These are phyloP conservation scores for Eucalyptus globulus DNA, from an alignment of 345 rosid genomes.

Conservation along the genomic window DNA sequence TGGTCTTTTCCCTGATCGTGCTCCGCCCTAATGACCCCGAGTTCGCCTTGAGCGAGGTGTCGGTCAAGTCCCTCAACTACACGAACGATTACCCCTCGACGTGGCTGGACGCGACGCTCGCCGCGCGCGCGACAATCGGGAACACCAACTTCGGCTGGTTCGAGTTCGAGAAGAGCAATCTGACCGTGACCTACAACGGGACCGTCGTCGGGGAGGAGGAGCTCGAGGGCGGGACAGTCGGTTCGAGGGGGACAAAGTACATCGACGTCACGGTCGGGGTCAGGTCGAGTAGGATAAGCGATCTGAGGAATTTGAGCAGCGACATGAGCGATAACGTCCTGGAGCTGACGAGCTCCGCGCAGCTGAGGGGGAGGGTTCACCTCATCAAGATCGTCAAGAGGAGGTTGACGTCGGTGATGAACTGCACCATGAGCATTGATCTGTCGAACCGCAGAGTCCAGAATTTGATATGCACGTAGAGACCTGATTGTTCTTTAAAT, in stretches of 20 bases:
- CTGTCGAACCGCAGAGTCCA: neutral
- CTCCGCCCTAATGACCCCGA: neutral
- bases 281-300: neutral
- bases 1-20: neutral
- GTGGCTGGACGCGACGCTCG: neutral
- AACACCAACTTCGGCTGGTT: conserved; percentile 10
- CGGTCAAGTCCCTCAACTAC: neutral
- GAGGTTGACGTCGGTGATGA: neutral
- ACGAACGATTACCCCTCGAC: neutral
- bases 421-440: neutral
- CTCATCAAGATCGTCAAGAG: neutral
- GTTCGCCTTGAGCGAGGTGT: neutral
- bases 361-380: neutral
- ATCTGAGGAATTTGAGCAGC: neutral
- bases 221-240: neutral
- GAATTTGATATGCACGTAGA: neutral
- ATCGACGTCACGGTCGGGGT: neutral
- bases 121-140: neutral
- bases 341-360: neutral
- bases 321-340: neutral
- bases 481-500: neutral
- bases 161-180: neutral
- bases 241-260: neutral
- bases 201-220: neutral
- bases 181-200: neutral